Evolutionary conservation across 768 basidiomycete species (phyloP).

Genomic region (Auricularia heimuer): DNA sequence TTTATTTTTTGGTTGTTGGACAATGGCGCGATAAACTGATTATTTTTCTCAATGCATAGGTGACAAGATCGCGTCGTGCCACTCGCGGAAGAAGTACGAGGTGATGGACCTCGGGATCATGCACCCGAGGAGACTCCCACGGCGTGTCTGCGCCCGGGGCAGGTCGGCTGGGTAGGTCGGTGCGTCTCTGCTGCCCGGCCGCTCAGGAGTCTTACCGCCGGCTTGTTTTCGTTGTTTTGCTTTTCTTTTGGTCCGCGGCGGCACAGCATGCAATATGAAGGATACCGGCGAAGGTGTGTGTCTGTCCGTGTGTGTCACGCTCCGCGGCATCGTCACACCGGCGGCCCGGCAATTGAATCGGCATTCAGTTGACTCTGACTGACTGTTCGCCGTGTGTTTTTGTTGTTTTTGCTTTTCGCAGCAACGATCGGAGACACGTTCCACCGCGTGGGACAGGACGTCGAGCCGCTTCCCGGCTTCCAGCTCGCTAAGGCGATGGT

Average conservation of each 20-base stretch:
- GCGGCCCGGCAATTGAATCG: background rate
- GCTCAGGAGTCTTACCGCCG: background rate
- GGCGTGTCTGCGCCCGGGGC: conserved; percentile 55
- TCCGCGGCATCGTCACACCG: background rate
- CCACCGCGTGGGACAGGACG: conserved; percentile 58
- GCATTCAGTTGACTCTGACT: no score
- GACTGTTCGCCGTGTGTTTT: no score
- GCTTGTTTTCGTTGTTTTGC: no score
- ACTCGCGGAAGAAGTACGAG: conserved; percentile 83
- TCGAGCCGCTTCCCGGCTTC: conserved; percentile 84
- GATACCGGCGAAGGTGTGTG: conserved; percentile 77
- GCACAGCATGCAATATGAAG: conserved; percentile 89
- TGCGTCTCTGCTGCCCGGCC: background rate
- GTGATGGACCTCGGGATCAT: conserved; percentile 82
- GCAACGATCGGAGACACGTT: conserved; percentile 94
- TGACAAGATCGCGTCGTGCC: conserved; percentile 79
- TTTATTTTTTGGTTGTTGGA: no score
- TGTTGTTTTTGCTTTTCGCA: conserved; percentile 18
- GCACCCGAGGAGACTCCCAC: conserved; percentile 79
- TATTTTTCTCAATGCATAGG: conserved; percentile 33
- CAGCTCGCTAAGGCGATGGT: conserved; percentile 93
- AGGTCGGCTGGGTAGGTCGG: conserved; percentile 63
- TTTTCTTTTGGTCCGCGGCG: background rate
- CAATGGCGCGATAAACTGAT: background rate
- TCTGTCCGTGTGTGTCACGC: background rate